Evolutionary conservation across 768 basidiomycete species (phyloP).

Genomic region (Lactarius hengduanensis): DNA sequence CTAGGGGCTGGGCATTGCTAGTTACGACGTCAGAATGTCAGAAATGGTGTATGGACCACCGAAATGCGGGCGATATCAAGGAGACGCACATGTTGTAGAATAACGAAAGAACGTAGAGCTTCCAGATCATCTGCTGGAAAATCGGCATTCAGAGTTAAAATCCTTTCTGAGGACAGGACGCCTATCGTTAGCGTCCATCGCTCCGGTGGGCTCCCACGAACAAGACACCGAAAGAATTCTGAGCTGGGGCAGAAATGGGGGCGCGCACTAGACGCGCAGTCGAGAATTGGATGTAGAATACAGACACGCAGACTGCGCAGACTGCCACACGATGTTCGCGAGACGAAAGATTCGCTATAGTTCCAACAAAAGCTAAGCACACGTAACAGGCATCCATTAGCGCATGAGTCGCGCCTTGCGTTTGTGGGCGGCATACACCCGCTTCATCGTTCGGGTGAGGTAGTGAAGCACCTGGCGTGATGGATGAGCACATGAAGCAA

Average conservation of each 20-base stretch:
- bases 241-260: neutral
- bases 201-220: neutral
- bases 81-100: constrained; percentile 12
- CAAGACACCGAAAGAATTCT: neutral
- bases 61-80: neutral
- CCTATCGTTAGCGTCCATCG: neutral
- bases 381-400: neutral
- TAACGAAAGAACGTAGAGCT: constrained; percentile 21
- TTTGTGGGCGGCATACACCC: neutral
- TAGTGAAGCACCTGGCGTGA: neutral
- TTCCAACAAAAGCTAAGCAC: neutral
- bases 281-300: neutral
- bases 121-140: constrained; percentile 8
- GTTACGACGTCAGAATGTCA: neutral
- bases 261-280: neutral
- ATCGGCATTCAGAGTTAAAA: neutral
- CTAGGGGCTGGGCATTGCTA: neutral
- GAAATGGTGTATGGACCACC: neutral
- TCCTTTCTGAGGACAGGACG: neutral
- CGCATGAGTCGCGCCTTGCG: constrained; percentile 8
- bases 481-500: neutral
- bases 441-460: neutral
- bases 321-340: constrained; percentile 11
- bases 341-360: constrained; percentile 10
- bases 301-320: constrained; percentile 3